phyloP scores from a whole-genome alignment of 2,329 filamentous ascomycete genomes.

The Alternaria ethzedia region DNA sequence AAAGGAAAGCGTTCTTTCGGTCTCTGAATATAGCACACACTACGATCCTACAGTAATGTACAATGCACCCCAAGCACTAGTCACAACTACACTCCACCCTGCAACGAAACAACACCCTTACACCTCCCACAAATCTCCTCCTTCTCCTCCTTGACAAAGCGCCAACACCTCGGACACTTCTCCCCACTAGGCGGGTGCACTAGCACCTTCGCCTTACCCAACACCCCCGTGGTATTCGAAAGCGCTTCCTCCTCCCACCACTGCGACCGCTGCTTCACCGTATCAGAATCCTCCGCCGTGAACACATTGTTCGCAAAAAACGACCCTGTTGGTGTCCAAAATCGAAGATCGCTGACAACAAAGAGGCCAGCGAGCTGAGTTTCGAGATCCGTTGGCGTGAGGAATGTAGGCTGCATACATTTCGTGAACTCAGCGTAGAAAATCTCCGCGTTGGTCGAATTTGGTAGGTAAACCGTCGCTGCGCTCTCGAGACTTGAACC shows the following conservation, averaged over 20 bases:
- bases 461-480: conserved; percentile 55
- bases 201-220: conserved; percentile 30
- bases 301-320: background rate
- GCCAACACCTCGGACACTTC: conserved; percentile 92
- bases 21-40: too few species aligned
- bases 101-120: conserved; percentile 63
- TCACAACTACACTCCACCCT: background rate
- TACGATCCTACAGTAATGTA: background rate
- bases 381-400: background rate
- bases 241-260: conserved; percentile 16
- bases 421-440: background rate
- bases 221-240: background rate
- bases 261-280: conserved; percentile 12
- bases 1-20: too few species aligned
- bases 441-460: background rate
- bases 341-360: conserved; percentile 50
- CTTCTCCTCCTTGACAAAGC: conserved; percentile 73
- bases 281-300: conserved; percentile 1
- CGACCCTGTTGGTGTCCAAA: background rate
- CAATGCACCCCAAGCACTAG: background rate
- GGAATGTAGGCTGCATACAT: conserved; percentile 6
- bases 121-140: conserved; percentile 76
- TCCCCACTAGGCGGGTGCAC: conserved; percentile 56
- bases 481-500: conserved; percentile 82
- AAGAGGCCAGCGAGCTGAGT: conserved; percentile 50